phyloP scores from a whole-genome alignment of 805 yeast genomes.

The Wickerhamia fluorescens region DNA sequence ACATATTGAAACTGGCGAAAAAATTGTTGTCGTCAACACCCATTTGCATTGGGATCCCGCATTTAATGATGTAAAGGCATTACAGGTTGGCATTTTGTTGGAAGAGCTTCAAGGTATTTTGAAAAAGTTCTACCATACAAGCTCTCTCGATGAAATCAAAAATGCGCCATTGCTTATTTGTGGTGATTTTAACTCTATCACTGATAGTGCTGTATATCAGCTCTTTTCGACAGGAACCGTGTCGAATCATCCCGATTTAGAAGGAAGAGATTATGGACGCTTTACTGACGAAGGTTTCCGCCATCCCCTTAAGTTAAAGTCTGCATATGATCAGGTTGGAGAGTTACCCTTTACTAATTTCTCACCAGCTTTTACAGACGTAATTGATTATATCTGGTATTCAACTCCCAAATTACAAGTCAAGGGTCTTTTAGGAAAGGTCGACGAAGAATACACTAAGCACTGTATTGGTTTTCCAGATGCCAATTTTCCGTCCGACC shows the following conservation, averaged over 20 bases:
- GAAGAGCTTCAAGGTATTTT: slow-evolving; percentile 75
- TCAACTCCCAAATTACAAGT: slow-evolving; percentile 76
- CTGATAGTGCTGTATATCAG: slow-evolving; percentile 87
- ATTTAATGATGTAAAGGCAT: slow-evolving; percentile 89
- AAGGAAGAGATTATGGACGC: slow-evolving; percentile 83
- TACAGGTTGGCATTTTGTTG: slow-evolving; percentile 86
- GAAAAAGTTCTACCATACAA: slow-evolving; percentile 41
- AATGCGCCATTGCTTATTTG: slow-evolving; percentile 76
- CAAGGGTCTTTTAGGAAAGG: slow-evolving; percentile 76
- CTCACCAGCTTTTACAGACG: slow-evolving; percentile 89
- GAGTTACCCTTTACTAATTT: slow-evolving; percentile 93
- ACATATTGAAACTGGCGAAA: slow-evolving; percentile 64
- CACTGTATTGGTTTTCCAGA: slow-evolving; percentile 89
- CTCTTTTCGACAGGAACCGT: slow-evolving; percentile 76
- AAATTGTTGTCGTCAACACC: slow-evolving; percentile 73
- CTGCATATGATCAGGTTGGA: slow-evolving; percentile 77
- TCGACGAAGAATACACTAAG: slow-evolving; percentile 70
- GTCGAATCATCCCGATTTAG: slow-evolving; percentile 72
- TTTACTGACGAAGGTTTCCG: slow-evolving; percentile 84
- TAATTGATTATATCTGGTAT: slow-evolving; percentile 94
- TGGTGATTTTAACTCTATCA: slow-evolving; percentile 92
- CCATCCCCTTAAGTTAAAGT: slow-evolving; percentile 73
- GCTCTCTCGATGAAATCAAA: slow-evolving; percentile 43
- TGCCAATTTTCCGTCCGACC: slow-evolving; percentile 91
- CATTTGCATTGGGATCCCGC: slow-evolving; percentile 99